Evolutionary conservation across 805 yeast genomes (phyloP), one percentile per base, ranked within the genome.

Genomic region (Candida bentonensis): DNA sequence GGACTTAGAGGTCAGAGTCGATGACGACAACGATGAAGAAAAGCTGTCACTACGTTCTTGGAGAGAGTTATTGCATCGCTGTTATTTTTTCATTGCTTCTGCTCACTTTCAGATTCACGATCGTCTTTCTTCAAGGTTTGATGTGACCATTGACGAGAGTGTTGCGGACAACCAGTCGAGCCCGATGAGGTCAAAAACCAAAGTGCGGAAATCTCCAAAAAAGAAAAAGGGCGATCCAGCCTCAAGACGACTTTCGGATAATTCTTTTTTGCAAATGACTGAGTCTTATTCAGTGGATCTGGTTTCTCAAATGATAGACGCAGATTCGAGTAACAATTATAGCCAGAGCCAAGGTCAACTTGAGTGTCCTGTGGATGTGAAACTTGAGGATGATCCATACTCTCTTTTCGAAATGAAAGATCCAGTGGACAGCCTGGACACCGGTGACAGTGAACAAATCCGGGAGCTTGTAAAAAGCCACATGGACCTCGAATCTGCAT

Each of bases 21-120:
- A 33, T 17, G 43, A 28, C 7, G 44, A 47, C 7, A 56, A 53
- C n/a, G 48, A 48, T 9, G 55, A 55, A 9, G 61, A 30, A n/a
- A 30, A 15, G 17, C 11, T 5, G 5, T 63, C 70, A 43, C 53
- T 72, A 9, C 61, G 82, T 48, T 55, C 64, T 13, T 71, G 78
- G 76, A 51, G 70, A 25, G 81, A 84, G 42, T 54, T 76, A 9
- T 61, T 84, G 15, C 96, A 92, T 57, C 78, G 88, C 43, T 70
- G 80, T 39, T 81, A 75, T 55, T 89, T 88, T 55, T 74, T 86
- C 49, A 65, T 82, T 22, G 96, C 85, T 0, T 76, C 87, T 1
- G 74, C 82, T 0, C 74, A 81, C 54, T 83, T 70, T 50, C 88
- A 81, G 52, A 56, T 67, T 26, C 66, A 67, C 39, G 55, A 63